Evolutionary conservation across 2,329 filamentous ascomycete genomes (phyloP).

Genomic region (Exophiala viscosa): DNA sequence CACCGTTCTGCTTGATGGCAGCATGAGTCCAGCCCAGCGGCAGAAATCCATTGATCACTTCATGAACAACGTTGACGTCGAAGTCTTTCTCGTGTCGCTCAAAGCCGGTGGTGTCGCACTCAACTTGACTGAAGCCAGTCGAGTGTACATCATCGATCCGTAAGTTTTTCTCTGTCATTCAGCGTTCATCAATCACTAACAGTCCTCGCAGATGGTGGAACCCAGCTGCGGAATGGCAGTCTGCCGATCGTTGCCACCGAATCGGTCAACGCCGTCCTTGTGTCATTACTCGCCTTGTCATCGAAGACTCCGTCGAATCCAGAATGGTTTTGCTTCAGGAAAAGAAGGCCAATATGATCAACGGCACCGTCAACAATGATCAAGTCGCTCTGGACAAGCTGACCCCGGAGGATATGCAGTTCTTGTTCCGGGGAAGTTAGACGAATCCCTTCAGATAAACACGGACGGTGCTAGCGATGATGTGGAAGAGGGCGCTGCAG

Average conservation of each 20-base stretch:
- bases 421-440: conserved; percentile 74
- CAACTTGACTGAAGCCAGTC: conserved; percentile 89
- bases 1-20: conserved; percentile 96
- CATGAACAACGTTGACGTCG: conserved; percentile 90
- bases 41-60: conserved; percentile 94
- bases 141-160: conserved; percentile 95
- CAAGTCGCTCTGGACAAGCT: conserved; percentile 87
- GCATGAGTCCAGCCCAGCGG: conserved; percentile 90
- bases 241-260: conserved; percentile 86
- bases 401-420: conserved; percentile 88
- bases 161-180: conserved; percentile 50
- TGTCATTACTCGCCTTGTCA: conserved; percentile 88
- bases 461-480: background rate
- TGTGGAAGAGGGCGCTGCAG: background rate
- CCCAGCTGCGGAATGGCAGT: conserved; percentile 99
- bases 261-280: conserved; percentile 94
- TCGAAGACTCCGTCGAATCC: conserved; percentile 95
- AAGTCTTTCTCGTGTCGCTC: conserved; percentile 92
- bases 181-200: conserved; percentile 1
- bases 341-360: conserved; percentile 98
- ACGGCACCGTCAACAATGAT: conserved; percentile 92
- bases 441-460: background rate
- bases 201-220: conserved; percentile 79
- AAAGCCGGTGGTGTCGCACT: conserved; percentile 95
- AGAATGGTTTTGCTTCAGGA: conserved; percentile 94